Conservation (phyloP, 2,329 filamentous ascomycete species). For the Hypoxylon sp. region DNA sequence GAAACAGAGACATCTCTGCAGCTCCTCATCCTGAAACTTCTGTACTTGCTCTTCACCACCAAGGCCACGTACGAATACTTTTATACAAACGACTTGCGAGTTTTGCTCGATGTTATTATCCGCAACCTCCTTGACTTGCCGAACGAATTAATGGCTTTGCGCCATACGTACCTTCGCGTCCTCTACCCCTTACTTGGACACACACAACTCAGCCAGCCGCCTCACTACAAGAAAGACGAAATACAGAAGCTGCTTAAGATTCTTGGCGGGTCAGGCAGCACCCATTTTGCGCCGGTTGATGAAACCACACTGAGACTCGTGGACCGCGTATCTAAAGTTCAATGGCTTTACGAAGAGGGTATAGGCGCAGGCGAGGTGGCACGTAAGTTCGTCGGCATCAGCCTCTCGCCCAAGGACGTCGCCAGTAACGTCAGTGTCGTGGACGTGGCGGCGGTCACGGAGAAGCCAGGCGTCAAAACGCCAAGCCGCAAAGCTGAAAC, state of each 20-base stretch:
- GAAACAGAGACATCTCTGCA: constrained; percentile 95
- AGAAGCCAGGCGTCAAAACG: constrained; percentile 83
- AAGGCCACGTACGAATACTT: constrained; percentile 95
- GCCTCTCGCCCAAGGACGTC: constrained; percentile 69
- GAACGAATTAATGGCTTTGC: constrained; percentile 76
- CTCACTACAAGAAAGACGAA: constrained; percentile 91
- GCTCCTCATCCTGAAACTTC: constrained; percentile 91
- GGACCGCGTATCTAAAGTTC: constrained; percentile 75
- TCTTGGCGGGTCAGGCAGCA: constrained; percentile 70
- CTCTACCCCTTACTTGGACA: constrained; percentile 89
- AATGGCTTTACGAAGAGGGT: constrained; percentile 64
- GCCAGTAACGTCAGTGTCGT: constrained; percentile 78
- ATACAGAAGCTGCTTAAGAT: constrained; percentile 78
- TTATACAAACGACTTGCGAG: constrained; percentile 95
- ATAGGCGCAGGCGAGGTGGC: constrained; percentile 57
- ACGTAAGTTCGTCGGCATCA: constrained; percentile 73
- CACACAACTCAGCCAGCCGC: constrained; percentile 85
- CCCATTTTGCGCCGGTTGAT: constrained; percentile 81
- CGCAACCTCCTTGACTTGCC: constrained; percentile 96
- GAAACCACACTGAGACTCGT: constrained; percentile 82
- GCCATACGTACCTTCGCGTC: constrained; percentile 94
- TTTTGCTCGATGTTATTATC: constrained; percentile 94
- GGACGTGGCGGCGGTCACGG: constrained; percentile 80
- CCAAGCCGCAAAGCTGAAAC: constrained; percentile 66
- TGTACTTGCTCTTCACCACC: constrained; percentile 95